Base-by-base conservation (phyloP, 23 red algal species). In the Chondrus crispus region DNA sequence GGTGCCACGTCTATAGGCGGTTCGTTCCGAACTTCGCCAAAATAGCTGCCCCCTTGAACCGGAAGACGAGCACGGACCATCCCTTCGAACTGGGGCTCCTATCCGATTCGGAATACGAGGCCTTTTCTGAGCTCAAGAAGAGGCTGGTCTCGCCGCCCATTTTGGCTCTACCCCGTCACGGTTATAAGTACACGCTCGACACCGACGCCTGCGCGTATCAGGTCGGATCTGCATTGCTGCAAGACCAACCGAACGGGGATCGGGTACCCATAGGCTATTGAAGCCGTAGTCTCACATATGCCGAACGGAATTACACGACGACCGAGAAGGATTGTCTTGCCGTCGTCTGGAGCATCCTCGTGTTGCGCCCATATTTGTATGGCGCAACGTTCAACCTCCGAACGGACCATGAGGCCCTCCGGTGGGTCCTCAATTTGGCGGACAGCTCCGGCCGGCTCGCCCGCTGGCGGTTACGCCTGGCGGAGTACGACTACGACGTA, bases 401-500 rank as follows among this genome's bases (percentile, higher is more conserved):
- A 3, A 74, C 64, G 68, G 75, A 93, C 35, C 90, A 85, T 43
- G 22, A 82, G 29, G 16, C 46, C 5, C 68, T 86, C 9, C 42
- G 58, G 64, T 93, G 46, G 62, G 47, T 93, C 47, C 44, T 93
- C 20, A 79, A 86, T 41, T 26, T 85, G 30, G 66, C 52, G 4
- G 81, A 86, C 57, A n/a, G 50, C 9, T 51, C 78, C 52, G 39
- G 78, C 12, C 44, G 46, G 7, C 43, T 87, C 28, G 81, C 91
- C 3, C 81, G 69, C 16, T 93, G 62, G 79, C 43, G 69, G 32
- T 53, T 86, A 6, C 79, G 50, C 5, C 70, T 87, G 3, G 50
- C 43, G 47, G 37, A 85, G 40, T 93, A 66, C 80, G 82, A 93
- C n/a, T 93, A 79, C 68, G 53, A 85, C 5, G 38, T 93, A 2